A percentile compares a stretch with the other conserved stretches of the same genome.
These are phyloP conservation scores for Aspergillus flavus DNA, from an alignment of 2,329 filamentous ascomycete species.

Conservation along the genomic window DNA sequence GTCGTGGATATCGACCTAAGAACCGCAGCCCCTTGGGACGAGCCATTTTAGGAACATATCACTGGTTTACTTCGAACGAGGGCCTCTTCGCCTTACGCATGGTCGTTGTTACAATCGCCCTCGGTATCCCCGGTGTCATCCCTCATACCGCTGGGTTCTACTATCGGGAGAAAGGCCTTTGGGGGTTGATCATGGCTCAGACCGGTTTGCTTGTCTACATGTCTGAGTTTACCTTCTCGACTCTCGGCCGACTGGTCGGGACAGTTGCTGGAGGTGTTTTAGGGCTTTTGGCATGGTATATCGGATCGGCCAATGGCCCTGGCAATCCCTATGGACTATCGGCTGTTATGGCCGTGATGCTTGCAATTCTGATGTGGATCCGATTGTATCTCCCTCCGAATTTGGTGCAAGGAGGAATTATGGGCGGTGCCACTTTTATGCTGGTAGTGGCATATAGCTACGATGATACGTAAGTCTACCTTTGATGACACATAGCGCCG, in stretches of 20 bases:
- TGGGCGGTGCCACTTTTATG: conserved; percentile 48
- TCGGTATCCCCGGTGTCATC: conserved; percentile 47
- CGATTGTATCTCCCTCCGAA: conserved; percentile 38
- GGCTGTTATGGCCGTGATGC: conserved; percentile 41
- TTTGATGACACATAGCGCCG: no score
- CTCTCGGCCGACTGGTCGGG: conserved; percentile 46
- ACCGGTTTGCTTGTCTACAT: conserved; percentile 53
- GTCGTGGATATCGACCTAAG: conserved; percentile 32
- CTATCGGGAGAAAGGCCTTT: conserved; percentile 56
- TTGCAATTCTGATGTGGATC: conserved; percentile 37
- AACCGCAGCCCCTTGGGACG: conserved; percentile 31
- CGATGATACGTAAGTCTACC: conserved; percentile 44
- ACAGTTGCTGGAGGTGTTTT: conserved; percentile 53
- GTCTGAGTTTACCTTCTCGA: conserved; percentile 54
- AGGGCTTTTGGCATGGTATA: conserved; percentile 55
- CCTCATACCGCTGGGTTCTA: conserved; percentile 52
- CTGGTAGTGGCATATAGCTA: conserved; percentile 54
- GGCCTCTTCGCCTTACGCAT: conserved; percentile 53
- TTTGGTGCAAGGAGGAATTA: conserved; percentile 38
- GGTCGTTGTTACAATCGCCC: conserved; percentile 51
- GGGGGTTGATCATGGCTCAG: conserved; percentile 57
- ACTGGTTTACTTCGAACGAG: conserved; percentile 46
- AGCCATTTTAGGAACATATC: conserved; percentile 33
- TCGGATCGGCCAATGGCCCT: conserved; percentile 51
- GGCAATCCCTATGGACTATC: conserved; percentile 56